phyloP scores from a whole-genome alignment of 1,284 basidiomycete genomes.

The Leccinum fallax region DNA sequence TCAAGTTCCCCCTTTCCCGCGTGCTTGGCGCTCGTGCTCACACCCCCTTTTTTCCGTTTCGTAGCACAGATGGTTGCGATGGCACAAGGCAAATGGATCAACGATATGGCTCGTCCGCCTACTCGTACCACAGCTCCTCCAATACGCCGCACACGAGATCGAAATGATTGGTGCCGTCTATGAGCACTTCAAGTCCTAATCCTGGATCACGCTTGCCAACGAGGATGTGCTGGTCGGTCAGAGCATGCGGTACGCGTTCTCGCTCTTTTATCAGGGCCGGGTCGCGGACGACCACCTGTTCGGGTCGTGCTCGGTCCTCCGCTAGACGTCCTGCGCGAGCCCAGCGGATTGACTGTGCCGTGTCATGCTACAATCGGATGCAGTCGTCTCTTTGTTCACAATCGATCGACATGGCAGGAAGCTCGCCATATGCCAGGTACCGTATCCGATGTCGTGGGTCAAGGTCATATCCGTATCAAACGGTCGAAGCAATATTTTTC shows the following conservation, averaged over 20 bases:
- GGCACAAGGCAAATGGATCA: slow-evolving; percentile 36
- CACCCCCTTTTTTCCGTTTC: not conserved
- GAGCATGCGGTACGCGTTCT: slow-evolving; percentile 34
- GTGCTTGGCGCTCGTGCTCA: not conserved
- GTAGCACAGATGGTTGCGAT: slow-evolving; percentile 41
- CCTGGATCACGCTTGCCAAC: slow-evolving; percentile 33
- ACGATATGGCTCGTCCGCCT: slow-evolving; percentile 42
- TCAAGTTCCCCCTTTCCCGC: not conserved
- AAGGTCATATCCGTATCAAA: slow-evolving; percentile 4
- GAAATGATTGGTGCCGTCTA: slow-evolving; percentile 42
- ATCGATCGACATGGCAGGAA: slow-evolving; percentile 10
- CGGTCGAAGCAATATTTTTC: not conserved
- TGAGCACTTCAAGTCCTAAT: slow-evolving; percentile 34
- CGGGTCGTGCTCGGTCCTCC: slow-evolving; percentile 29
- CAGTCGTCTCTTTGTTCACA: slow-evolving; percentile 33
- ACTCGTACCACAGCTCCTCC: slow-evolving; percentile 36
- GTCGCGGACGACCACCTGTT: slow-evolving; percentile 28
- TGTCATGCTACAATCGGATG: slow-evolving; percentile 30
- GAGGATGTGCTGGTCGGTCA: slow-evolving; percentile 21
- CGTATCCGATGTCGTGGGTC: slow-evolving; percentile 26
- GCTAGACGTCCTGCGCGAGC: slow-evolving; percentile 33
- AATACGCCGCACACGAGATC: slow-evolving; percentile 47
- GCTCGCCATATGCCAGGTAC: slow-evolving; percentile 9
- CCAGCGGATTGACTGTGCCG: slow-evolving; percentile 25
- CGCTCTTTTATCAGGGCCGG: slow-evolving; percentile 31